Percentiles rank a stretch among this genome's conserved stretches.
Conservation (phyloP, 148 eudicot genomes). For the Rhododendron kiyosumense region DNA sequence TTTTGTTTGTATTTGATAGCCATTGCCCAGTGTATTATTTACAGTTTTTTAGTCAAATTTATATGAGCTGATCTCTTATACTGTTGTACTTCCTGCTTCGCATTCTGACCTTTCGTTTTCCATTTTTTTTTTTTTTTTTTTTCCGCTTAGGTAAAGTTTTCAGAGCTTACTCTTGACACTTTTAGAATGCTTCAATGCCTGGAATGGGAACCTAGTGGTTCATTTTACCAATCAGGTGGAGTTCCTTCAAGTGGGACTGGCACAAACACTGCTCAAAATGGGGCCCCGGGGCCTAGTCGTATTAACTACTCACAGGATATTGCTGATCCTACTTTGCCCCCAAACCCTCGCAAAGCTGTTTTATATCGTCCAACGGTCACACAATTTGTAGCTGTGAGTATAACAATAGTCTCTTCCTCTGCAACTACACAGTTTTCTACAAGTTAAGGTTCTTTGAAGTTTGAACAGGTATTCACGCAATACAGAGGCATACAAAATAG, state of each 20-base stretch:
- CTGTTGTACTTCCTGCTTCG: neutral
- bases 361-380: conserved; percentile 75
- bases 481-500: neutral
- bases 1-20: neutral
- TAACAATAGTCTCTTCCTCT: neutral
- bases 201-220: conserved; percentile 95
- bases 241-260: conserved; percentile 18
- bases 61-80: neutral
- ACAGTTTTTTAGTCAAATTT: neutral
- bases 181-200: conserved; percentile 86
- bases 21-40: neutral
- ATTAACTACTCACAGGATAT: conserved; percentile 54
- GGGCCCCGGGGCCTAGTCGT: conserved; percentile 41
- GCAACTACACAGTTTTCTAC: neutral
- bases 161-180: conserved; percentile 82
- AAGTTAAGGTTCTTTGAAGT: neutral
- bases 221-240: conserved; percentile 61
- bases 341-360: conserved; percentile 80
- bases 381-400: conserved; percentile 76
- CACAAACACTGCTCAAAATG: conserved; percentile 44
- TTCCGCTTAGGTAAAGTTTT: conserved; percentile 62
- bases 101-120: neutral
- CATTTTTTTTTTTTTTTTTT: neutral
- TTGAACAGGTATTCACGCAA: neutral
- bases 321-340: conserved; percentile 81